Evolutionary conservation across 169 alveolate genomes (phyloP).

Genomic region (Prorocentrum cordatum): DNA sequence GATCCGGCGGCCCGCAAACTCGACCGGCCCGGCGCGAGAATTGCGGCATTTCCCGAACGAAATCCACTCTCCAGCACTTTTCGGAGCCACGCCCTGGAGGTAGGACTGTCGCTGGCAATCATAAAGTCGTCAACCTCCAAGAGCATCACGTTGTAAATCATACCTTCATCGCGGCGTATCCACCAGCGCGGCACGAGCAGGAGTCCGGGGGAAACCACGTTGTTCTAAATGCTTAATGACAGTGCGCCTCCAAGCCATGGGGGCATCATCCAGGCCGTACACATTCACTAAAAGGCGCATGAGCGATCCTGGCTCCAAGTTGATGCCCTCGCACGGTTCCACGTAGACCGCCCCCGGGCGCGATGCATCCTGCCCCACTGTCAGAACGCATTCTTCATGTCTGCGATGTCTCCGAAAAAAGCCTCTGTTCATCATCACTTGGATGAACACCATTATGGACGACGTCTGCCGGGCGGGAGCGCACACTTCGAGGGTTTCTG

Average conservation of each 20-base stretch:
- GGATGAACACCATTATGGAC: too few species aligned
- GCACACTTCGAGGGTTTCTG: too few species aligned
- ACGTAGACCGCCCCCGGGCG: too few species aligned
- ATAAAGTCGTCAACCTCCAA: slow-evolving; percentile 18
- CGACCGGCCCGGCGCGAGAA: neutral
- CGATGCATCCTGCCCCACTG: too few species aligned
- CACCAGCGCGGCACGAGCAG: neutral
- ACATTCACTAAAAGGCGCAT: neutral
- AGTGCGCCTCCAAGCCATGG: neutral
- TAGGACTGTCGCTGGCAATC: neutral
- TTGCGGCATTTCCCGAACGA: neutral
- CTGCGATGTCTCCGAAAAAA: too few species aligned
- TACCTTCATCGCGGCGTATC: neutral
- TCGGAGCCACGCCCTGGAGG: neutral
- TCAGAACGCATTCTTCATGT: too few species aligned
- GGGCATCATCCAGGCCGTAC: slow-evolving; percentile 9
- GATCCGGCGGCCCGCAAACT: neutral
- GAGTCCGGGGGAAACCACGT: neutral
- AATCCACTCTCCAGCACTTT: neutral
- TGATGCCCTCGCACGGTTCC: neutral
- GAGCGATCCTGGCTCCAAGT: neutral
- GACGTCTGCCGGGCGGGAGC: too few species aligned
- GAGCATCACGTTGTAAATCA: neutral
- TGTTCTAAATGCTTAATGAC: neutral
- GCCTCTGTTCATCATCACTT: too few species aligned